These are phyloP conservation scores for Geotrichum bryndzae DNA, from an alignment of 1,139 yeast species.

Conservation along the genomic window DNA sequence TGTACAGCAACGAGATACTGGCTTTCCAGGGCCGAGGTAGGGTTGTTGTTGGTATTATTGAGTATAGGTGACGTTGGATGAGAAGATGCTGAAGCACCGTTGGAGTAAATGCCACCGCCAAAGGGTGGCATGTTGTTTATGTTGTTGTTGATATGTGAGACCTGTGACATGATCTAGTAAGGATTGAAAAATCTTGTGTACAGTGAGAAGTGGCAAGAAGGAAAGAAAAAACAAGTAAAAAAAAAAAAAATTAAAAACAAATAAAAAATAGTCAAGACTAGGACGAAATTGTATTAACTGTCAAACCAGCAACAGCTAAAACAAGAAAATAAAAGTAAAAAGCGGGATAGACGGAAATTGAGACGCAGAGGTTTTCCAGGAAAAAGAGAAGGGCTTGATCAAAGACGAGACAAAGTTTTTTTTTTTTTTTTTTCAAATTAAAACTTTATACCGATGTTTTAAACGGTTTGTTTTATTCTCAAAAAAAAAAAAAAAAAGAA, in stretches of 20 bases:
- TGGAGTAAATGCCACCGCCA: background rate
- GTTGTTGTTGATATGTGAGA: background rate
- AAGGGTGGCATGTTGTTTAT: background rate
- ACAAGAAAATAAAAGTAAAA: background rate
- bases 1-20: conserved; percentile 56
- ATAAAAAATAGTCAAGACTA: background rate
- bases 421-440: background rate
- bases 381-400: background rate
- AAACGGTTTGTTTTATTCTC: too few species aligned
- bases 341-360: background rate
- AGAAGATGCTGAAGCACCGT: background rate
- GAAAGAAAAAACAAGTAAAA: background rate
- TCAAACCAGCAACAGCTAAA: too few species aligned
- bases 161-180: conserved; percentile 9
- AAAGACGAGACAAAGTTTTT: too few species aligned
- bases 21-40: conserved; percentile 15
- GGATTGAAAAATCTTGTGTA: background rate
- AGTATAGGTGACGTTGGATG: background rate
- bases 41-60: background rate
- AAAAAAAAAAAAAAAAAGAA: background rate
- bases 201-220: background rate
- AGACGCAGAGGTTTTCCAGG: too few species aligned
- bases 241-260: too few species aligned
- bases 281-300: background rate
- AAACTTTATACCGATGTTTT: too few species aligned